phyloP scores from a whole-genome alignment of 2,329 filamentous ascomycete genomes.

The Alternaria sp. region DNA sequence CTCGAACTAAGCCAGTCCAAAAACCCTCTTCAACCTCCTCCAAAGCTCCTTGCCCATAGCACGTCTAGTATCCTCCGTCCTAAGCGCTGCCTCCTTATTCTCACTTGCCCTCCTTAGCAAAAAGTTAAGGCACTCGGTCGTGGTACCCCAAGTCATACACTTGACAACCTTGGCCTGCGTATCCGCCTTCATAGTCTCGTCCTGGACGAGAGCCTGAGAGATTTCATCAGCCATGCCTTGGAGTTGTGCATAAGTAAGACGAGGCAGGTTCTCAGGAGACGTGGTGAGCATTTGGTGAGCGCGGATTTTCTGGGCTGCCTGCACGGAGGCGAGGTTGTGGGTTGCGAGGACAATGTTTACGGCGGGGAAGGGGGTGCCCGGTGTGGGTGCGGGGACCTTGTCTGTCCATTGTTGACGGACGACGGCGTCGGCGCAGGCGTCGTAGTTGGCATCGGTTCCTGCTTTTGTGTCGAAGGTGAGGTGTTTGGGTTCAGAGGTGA shows the following conservation, averaged over 20 bases:
- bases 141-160: slow-evolving; percentile 65
- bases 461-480: slow-evolving; percentile 64
- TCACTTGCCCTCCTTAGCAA: slow-evolving; percentile 66
- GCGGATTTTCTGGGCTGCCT: slow-evolving; percentile 60
- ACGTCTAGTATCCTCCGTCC: slow-evolving; percentile 61
- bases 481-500: slow-evolving; percentile 59
- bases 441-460: slow-evolving; percentile 69
- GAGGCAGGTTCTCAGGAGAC: slow-evolving; percentile 42
- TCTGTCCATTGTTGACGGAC: slow-evolving; percentile 69
- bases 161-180: slow-evolving; percentile 61
- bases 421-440: slow-evolving; percentile 73
- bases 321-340: slow-evolving; percentile 79
- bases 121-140: slow-evolving; percentile 82
- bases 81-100: slow-evolving; percentile 67
- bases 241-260: slow-evolving; percentile 75
- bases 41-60: slow-evolving; percentile 63
- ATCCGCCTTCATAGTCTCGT: slow-evolving; percentile 49
- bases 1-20: slow-evolving; percentile 33
- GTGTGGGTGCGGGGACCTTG: slow-evolving; percentile 56
- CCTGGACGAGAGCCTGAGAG: slow-evolving; percentile 65
- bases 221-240: slow-evolving; percentile 97
- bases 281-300: slow-evolving; percentile 52
- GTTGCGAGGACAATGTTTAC: slow-evolving; percentile 76
- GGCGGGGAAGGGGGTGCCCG: slow-evolving; percentile 50
- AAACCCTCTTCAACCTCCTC: slow-evolving; percentile 46